Evolutionary conservation across 345 rosid species (phyloP), one percentile per base, ranked within the genome.

Genomic region (Dipteronia sinensis): DNA sequence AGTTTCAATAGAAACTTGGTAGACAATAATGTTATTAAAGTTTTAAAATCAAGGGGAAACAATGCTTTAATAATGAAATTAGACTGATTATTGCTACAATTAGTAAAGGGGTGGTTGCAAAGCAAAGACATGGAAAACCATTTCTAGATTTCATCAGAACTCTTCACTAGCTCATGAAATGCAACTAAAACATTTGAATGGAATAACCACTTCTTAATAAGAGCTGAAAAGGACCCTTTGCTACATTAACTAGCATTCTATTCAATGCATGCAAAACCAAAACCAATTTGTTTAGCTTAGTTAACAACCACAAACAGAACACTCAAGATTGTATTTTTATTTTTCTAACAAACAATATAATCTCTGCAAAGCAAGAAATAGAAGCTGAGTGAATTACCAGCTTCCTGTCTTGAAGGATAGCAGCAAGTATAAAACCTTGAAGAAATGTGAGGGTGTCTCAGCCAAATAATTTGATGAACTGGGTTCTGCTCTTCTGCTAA

Each of bases 321-420:
- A 51, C 55, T 15, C 55, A 49, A 49, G 6, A 12, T 49, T 22
- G 13, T 22, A 11, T 15, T 9, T 49, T 17, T 19, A 25, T 27
- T 70, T 27, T 70, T 5, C 29, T 31, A 27, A 46, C 58, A 23
- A 40, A 40, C 1, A 40, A 40, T 40, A 68, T 0, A 46, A 46
- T 7, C 17, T 47, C 3, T 34, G 47, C 51, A 68, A 78, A 16
- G 38, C 38, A 34, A 22, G 10, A 42, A 9, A 9, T 6, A 47
- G 7, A 29, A 70, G 9, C 22, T 49, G 47, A 11, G 15, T 49
- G 55, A 15, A 49, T 12, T 13, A 71, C 75, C 51, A 34, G 46
- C 51, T 56, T 56, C 44, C 56, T 72, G 8, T 29, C 65, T 34
- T 72, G 10, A n/a, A 72, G 40, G 65, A 51, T 72, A 10, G 34